Base-by-base conservation (phyloP, 805 yeast genomes). In the Teunomyces stri region DNA sequence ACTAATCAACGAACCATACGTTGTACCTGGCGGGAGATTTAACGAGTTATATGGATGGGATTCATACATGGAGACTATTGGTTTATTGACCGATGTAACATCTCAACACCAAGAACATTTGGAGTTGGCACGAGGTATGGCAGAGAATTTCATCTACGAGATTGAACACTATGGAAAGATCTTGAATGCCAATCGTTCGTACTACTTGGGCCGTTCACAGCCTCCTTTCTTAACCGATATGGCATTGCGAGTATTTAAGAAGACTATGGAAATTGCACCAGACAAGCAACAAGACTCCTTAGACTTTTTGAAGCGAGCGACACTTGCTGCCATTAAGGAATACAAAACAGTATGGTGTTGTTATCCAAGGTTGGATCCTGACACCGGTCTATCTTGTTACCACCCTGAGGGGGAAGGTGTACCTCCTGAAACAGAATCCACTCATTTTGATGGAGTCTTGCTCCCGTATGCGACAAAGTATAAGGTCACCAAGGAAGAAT, bases 31-130 rank as follows among this genome's bases (percentile, higher is more conserved):
- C 13, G 98, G 99, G 18, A 75, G 99, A 53, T 92, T 92, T 68
- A 94, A 94, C 69, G 99, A 92, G 68, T 78, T 90, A 49, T 92
- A 94, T 60, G 99, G 98, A 12, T 92, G 99, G 99, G 99, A 92
- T 65, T 89, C 97, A 2, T 92, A 94, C 61, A 87, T 94, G 85
- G 90, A 85, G 61, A 80, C 94, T 0, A 66, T 90, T 20, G 99
- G 98, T 1, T 73, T 94, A 36, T 64, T 94, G 21, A 76, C 79
- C 22, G 86, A 87, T 59, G 74, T 65, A 1, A 61, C 66, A 0
- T 16, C 34, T 21, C 51, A 53, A 6, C 45, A 60, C 34, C 61
- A 65, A 36, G 79, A 77, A 35, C 75, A 81, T 43, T 65, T 82
- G 16, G 87, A 84, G 35, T 74, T 91, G 29, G 92, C 96, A 6